These are phyloP conservation scores for Tetrahymena thermophila DNA, from an alignment of 73 alveolate genomes.

Conservation along the genomic window DNA sequence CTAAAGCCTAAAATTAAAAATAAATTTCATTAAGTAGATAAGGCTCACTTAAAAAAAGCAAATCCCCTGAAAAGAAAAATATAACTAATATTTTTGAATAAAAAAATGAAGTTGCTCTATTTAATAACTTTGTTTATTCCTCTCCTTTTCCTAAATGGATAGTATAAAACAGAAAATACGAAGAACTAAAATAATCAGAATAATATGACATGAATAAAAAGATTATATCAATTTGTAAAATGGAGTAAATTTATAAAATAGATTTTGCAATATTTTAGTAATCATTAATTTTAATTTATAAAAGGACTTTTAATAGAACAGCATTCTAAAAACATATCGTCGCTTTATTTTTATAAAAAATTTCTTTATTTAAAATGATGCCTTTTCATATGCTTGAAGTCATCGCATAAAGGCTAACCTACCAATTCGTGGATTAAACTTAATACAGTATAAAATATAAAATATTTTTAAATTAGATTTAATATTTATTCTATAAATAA, in stretches of 20 bases:
- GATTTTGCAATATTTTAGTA: neutral
- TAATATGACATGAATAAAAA: constrained; percentile 17
- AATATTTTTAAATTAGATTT: neutral
- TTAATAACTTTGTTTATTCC: neutral
- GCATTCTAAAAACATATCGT: constrained; percentile 24
- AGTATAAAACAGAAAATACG: neutral
- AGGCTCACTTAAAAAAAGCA: neutral
- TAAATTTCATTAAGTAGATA: neutral
- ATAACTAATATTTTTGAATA: neutral
- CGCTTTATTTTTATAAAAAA: constrained; percentile 20
- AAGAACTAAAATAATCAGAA: constrained; percentile 1
- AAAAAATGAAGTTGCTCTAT: neutral
- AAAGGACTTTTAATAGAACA: constrained; percentile 22
- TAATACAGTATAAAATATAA: neutral
- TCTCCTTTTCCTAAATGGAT: neutral
- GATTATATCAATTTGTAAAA: constrained; percentile 35
- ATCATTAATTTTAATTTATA: neutral
- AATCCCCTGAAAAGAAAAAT: neutral
- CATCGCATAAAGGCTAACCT: constrained; percentile 20
- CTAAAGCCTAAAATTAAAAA: neutral
- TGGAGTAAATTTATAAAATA: neutral
- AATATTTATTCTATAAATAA: neutral
- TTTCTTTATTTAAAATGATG: constrained; percentile 33
- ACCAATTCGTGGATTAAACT: neutral
- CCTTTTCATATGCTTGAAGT: constrained; percentile 36